Conservation (phyloP, 2,329 filamentous ascomycete genomes). For the Cercospora sojina region DNA sequence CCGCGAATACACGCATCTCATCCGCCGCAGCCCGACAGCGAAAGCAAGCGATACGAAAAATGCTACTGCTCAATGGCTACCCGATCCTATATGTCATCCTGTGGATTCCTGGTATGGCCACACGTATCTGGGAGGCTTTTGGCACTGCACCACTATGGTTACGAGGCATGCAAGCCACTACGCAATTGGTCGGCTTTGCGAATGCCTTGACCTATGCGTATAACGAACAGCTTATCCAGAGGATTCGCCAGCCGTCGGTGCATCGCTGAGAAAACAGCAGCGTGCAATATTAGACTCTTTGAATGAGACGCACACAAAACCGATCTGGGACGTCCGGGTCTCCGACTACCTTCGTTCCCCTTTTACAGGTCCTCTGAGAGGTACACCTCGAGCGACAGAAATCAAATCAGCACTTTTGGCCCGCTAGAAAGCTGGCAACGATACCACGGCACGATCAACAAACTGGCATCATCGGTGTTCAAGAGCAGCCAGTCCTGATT, state of each 20-base stretch:
- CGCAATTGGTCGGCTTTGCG: conserved; percentile 25
- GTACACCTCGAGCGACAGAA: background rate
- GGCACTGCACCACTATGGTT: conserved; percentile 22
- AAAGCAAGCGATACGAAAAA: conserved; percentile 26
- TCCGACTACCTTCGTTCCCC: background rate
- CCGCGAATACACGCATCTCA: background rate
- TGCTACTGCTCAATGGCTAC: conserved; percentile 39
- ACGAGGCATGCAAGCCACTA: conserved; percentile 24
- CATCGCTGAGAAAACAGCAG: background rate
- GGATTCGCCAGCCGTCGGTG: conserved; percentile 8
- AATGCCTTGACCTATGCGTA: conserved; percentile 26
- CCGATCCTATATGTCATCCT: conserved; percentile 38
- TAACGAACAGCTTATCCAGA: conserved; percentile 22
- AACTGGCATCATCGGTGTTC: background rate
- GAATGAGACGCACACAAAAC: background rate
- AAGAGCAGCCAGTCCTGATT: background rate
- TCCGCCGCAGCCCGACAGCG: conserved; percentile 11
- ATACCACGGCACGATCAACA: background rate
- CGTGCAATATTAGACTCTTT: background rate
- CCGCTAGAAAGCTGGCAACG: background rate
- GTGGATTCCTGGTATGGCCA: conserved; percentile 38
- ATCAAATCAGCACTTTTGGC: background rate
- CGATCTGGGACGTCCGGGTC: background rate
- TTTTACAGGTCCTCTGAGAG: background rate
- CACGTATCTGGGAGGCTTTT: conserved; percentile 23